These are phyloP conservation scores for Penicillium tannophilum DNA, from an alignment of 495 filamentous ascomycete genomes.

Conservation along the genomic window DNA sequence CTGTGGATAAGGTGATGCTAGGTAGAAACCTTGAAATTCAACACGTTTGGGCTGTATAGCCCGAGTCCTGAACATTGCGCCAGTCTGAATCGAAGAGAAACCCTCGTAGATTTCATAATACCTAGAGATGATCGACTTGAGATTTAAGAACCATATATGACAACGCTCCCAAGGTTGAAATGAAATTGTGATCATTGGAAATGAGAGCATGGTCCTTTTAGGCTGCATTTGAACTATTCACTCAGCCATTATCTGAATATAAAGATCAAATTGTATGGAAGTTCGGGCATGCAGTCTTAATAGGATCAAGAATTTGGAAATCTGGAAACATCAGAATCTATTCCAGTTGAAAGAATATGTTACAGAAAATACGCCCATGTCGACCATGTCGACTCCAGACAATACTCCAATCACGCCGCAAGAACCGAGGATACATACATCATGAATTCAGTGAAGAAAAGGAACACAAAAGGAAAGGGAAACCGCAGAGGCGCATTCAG, in stretches of 20 bases:
- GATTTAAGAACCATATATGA: no score
- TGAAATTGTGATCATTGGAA: no score
- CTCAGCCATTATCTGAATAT: no score
- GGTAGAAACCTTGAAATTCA: conserved; percentile 19
- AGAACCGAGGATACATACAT: conserved; percentile 6
- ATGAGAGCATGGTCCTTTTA: no score
- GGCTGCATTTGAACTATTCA: no score
- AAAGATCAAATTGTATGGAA: no score
- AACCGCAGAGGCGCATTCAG: background rate
- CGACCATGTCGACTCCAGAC: background rate
- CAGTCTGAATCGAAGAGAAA: no score
- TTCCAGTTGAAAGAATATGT: background rate
- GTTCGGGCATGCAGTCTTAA: no score
- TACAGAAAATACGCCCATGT: background rate
- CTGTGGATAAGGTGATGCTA: no score
- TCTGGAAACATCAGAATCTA: background rate
- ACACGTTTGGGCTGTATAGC: conserved; percentile 11
- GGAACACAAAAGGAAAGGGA: background rate
- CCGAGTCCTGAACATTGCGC: background rate
- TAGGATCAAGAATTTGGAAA: background rate
- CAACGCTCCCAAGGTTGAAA: no score
- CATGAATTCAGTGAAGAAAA: conserved; percentile 4
- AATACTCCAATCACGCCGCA: background rate
- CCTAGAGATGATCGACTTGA: no score
- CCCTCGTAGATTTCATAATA: no score